Evolutionary conservation across 257 asterid genomes (phyloP).

Genomic region (Solanum ahanhuiri): DNA sequence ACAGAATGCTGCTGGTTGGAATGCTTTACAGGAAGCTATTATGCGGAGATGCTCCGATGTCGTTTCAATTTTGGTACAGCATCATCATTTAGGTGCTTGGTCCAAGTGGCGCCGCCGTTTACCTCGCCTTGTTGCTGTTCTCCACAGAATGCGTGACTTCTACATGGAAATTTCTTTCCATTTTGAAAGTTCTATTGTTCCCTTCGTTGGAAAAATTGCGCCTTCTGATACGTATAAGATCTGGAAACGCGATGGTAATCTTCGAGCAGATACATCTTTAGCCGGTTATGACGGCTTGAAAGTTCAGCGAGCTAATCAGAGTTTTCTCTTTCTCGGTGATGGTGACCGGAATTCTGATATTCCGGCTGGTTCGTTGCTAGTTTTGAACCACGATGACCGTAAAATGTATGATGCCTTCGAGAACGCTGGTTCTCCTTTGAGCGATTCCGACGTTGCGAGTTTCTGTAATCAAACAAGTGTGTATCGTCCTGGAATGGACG

Average conservation of each 20-base stretch:
- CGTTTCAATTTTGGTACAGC: slow-evolving; percentile 54
- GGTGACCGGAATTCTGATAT: slow-evolving; percentile 20
- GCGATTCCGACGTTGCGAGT: slow-evolving; percentile 51
- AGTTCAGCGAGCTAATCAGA: slow-evolving; percentile 92
- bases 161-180: slow-evolving; percentile 94
- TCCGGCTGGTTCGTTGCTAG: slow-evolving; percentile 65
- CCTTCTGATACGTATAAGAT: slow-evolving; percentile 93
- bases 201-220: slow-evolving; percentile 82
- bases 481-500: slow-evolving; percentile 94
- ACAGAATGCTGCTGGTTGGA: slow-evolving; percentile 94
- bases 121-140: slow-evolving; percentile 72
- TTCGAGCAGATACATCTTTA: slow-evolving; percentile 85
- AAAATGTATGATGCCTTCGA: slow-evolving; percentile 82
- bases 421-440: slow-evolving; percentile 58
- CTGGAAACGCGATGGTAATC: slow-evolving; percentile 92
- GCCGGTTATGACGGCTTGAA: slow-evolving; percentile 93
- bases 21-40: slow-evolving; percentile 78
- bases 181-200: slow-evolving; percentile 90
- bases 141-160: slow-evolving; percentile 87
- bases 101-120: slow-evolving; percentile 89
- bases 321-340: slow-evolving; percentile 80
- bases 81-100: slow-evolving; percentile 82
- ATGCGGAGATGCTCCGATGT: slow-evolving; percentile 72
- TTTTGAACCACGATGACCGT: slow-evolving; percentile 77
- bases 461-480: slow-evolving; percentile 80